A percentile compares a stretch with the other conserved stretches of the same genome.
phyloP scores from a whole-genome alignment of 2,329 filamentous ascomycete genomes.

The Monosporascus sp. region DNA sequence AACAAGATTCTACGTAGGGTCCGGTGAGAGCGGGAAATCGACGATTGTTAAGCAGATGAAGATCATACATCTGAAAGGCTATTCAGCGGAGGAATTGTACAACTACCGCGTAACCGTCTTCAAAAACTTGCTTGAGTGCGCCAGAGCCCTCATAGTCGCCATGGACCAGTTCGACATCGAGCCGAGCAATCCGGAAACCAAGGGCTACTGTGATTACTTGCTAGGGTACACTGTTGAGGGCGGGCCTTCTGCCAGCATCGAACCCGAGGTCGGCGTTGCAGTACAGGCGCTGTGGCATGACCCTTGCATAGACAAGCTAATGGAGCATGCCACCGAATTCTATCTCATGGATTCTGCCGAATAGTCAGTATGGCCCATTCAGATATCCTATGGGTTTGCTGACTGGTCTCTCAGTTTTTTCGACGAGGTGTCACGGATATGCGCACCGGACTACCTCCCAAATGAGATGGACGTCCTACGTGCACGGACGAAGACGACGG shows the following conservation, averaged over 20 bases:
- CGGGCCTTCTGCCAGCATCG: constrained; percentile 80
- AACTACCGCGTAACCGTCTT: constrained; percentile 96
- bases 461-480: constrained; percentile 92
- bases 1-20: constrained; percentile 46
- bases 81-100: constrained; percentile 86
- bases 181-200: constrained; percentile 65
- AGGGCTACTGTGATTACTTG: constrained; percentile 72
- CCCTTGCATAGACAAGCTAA: constrained; percentile 71
- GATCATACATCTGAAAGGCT: constrained; percentile 98
- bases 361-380: constrained; percentile 55
- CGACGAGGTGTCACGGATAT: constrained; percentile 83
- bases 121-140: constrained; percentile 96
- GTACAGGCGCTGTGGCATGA: constrained; percentile 88
- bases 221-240: constrained; percentile 85
- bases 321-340: constrained; percentile 96
- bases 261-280: constrained; percentile 74
- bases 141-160: constrained; percentile 84
- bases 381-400: constrained; percentile 8
- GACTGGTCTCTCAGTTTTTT: constrained; percentile 67
- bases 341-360: constrained; percentile 99
- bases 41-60: constrained; percentile 99
- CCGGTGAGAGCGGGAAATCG: constrained; percentile 96
- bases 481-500: constrained; percentile 95
- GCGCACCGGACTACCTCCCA: constrained; percentile 78
- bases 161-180: constrained; percentile 90